Evolutionary conservation across 2,329 filamentous ascomycete species (phyloP), one percentile per base, ranked within the genome.

Genomic region (Fusarium verticillioides): DNA sequence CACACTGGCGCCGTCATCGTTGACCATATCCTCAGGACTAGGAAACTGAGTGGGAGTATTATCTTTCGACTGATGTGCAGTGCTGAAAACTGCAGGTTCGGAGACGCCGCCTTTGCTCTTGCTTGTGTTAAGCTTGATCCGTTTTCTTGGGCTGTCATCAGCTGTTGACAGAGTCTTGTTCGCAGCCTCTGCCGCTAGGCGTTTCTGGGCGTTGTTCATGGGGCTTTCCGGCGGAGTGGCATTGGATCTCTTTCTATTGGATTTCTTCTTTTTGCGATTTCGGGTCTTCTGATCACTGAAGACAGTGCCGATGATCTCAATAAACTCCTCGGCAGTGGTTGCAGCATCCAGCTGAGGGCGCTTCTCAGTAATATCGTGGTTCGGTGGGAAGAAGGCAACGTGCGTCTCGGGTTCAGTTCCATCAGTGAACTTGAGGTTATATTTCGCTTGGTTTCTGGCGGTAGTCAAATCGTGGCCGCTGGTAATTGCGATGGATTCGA

Each of bases 401-500:
- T 52, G 19, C 2, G 62, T 73, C 28, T 60, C 36, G 18, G 66
- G 67, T 23, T 62, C 46, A n/a, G 11, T 66, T 21, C 73, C 77
- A 44, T 78, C 73, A 28, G 66, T 77, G 52, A 79, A 70, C 39
- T 52, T 63, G 11, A 78, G 42, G 3, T 40, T 49, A 36, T 75
- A 62, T 53, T 49, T 67, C 40, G 62, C 66, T 47, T 69, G 67
- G 32, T 69, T 66, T 44, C 53, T 67, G 42, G 74, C 70, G 9
- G 57, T 36, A 26, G 63, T 66, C 65, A 67, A 73, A 15, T 23
- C 40, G n/a, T n/a, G n/a, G 60, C 70, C 63, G 11, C 21, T 54
- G 4, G 49, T n/a, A 23, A 7, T 52, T 32, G 30, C 12, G 32
- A 34, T 34, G 32, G 32, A 34, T 34, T 34, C 32, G 32, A 79